phyloP scores from a whole-genome alignment of 2,329 filamentous ascomycete genomes.

The Myriosclerotinia curreyana region DNA sequence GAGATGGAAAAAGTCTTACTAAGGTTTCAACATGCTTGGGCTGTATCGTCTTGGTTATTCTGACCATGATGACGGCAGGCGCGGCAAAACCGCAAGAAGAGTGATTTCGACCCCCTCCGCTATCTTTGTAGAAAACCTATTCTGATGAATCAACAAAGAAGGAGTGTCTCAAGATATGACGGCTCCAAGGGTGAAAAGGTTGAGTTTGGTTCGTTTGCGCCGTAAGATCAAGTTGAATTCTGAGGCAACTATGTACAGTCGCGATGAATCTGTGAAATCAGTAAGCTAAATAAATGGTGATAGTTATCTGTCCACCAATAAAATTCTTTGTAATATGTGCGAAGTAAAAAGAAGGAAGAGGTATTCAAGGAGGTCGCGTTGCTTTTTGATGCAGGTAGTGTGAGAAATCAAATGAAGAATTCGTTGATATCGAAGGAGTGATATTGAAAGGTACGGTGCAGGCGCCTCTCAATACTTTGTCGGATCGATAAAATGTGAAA shows the following conservation, averaged over 20 bases:
- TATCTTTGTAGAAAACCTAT: constrained; percentile 35
- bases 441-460: constrained; percentile 39
- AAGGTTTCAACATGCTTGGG: constrained; percentile 64
- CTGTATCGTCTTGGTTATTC: constrained; percentile 66
- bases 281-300: constrained; percentile 13
- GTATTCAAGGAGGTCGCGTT: constrained; percentile 18
- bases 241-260: constrained; percentile 21
- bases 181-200: constrained; percentile 33
- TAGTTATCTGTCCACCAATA: constrained; percentile 22
- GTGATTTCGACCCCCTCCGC: constrained; percentile 51
- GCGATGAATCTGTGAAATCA: constrained; percentile 25
- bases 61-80: constrained; percentile 59
- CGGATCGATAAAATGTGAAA: constrained; percentile 10
- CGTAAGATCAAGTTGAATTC: constrained; percentile 11
- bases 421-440: constrained; percentile 32
- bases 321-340: constrained; percentile 8
- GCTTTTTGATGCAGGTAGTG: constrained; percentile 1
- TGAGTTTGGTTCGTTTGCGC: constrained; percentile 23
- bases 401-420: constrained; percentile 20
- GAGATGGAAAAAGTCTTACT: constrained; percentile 47
- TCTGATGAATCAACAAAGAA: constrained; percentile 35
- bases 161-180: constrained; percentile 40
- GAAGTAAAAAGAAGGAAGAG: constrained; percentile 12
- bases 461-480: constrained; percentile 36
- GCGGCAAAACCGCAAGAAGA: constrained; percentile 56